Evolutionary conservation across 768 basidiomycete genomes (phyloP), one percentile per base, ranked within the genome.

Genomic region (Sporobolomyces pararoseus): DNA sequence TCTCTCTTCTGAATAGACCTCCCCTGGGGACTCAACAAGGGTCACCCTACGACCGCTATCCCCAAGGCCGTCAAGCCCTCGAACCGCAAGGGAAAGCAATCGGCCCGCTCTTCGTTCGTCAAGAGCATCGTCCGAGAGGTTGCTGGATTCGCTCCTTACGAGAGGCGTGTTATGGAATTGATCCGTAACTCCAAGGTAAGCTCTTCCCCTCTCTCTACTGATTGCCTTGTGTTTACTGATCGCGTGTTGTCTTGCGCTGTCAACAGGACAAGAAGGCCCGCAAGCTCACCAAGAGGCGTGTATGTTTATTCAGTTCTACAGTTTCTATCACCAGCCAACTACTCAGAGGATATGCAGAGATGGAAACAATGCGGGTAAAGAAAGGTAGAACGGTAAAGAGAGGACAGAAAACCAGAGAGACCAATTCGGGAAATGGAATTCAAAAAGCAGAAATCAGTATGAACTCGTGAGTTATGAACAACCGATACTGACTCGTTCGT

Each of bases 211-310:
- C 32, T 0, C 4, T n/a, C 19, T 49, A 46, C 17, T 32, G 21
- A 9, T 2, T 2, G 12, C 25, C 5, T 13, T 44, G 39, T 19
- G 17, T 27, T 47, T n/a, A 23, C 35, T 63, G 59, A 53, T 39
- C 44, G 44, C 25, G 13, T 49, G 39, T 6, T 4, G 2, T 9
- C 12, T n/a, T n/a, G n/a, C n/a, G 14, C 51, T 27, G 14, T 23
- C 6, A 34, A 35, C 78, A 92, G 92, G 95, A 99, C 82, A 99
- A 99, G 87, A 97, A 95, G 83, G 95, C 95, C 69, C 86, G 92
- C 81, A 98, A 98, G 84, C 84, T 98, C 85, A 94, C 93, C 77
- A 99, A 99, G 88, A 97, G 95, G 85, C 88, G 95, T 62, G 72
- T 96, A 78, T 76, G 88, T 86, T n/a, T 42, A 58, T 7, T 37